A percentile compares a stretch with the other conserved stretches of the same genome.
These are phyloP conservation scores for Pseudogymnoascus sp. DNA, from an alignment of 2,329 filamentous ascomycete genomes.

Conservation along the genomic window DNA sequence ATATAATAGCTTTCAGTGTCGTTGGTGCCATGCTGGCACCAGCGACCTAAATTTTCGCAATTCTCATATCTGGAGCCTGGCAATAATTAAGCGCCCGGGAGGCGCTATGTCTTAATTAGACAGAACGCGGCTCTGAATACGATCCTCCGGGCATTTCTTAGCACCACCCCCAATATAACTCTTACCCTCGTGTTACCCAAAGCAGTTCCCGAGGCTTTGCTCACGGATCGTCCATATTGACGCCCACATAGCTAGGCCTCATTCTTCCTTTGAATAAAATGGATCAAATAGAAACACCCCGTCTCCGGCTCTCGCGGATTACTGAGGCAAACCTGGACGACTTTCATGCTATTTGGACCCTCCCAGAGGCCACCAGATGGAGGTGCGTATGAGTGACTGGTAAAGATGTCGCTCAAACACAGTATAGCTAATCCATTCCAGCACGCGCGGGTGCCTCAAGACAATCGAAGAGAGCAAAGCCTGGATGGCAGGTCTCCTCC, in stretches of 20 bases:
- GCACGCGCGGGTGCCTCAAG: constrained; percentile 10
- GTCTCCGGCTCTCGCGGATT: constrained; percentile 5
- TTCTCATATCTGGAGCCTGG: background rate
- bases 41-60: background rate
- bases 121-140: background rate
- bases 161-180: background rate
- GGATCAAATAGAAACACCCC: constrained; percentile 7
- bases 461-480: constrained; percentile 12
- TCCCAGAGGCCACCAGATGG: constrained; percentile 11
- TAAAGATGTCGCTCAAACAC: background rate
- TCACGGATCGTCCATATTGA: background rate
- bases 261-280: background rate
- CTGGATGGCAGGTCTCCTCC: constrained; percentile 13
- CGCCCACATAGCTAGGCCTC: background rate
- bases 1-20: background rate
- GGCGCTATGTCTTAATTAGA: background rate
- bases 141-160: background rate
- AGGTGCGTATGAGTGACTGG: background rate
- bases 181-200: background rate
- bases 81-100: background rate
- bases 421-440: background rate
- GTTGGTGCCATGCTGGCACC: background rate
- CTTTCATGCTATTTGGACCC: constrained; percentile 13
- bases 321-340: background rate
- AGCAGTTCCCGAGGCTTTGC: background rate